A percentile compares a stretch with the other conserved stretches of the same genome.
Evolutionary conservation across 2,329 filamentous ascomycete species (phyloP).

Genomic region (Ampelomyces quisqualis): DNA sequence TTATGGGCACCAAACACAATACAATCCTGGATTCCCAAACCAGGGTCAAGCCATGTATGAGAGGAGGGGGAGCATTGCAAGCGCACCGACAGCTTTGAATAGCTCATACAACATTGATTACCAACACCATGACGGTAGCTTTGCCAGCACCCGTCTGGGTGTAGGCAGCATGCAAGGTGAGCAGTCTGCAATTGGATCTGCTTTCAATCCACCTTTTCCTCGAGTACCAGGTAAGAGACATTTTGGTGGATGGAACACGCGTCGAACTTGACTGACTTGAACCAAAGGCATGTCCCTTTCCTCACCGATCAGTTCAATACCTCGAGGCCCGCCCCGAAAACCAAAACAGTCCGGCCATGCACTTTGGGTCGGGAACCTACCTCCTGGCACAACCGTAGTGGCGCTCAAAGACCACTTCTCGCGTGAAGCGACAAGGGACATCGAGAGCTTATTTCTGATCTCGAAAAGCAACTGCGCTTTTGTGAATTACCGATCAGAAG

Average conservation of each 20-base stretch:
- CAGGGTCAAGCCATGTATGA: slow-evolving; percentile 28
- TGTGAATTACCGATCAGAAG: slow-evolving; percentile 87
- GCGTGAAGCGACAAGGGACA: slow-evolving; percentile 68
- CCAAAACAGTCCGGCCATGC: slow-evolving; percentile 77
- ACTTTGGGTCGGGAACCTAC: slow-evolving; percentile 93
- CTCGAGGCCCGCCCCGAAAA: slow-evolving; percentile 65
- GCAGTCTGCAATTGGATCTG: slow-evolving; percentile 13
- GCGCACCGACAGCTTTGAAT: slow-evolving; percentile 17
- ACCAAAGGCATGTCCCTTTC: slow-evolving; percentile 24
- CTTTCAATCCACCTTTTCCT: slow-evolving; percentile 18
- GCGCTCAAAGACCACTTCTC: slow-evolving; percentile 90
- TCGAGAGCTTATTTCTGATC: slow-evolving; percentile 90
- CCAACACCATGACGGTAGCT: slow-evolving; percentile 20
- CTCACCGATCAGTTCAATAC: slow-evolving; percentile 41
- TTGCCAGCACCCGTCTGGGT: slow-evolving; percentile 20
- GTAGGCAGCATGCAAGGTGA: slow-evolving; percentile 20
- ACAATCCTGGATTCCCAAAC: slow-evolving; percentile 26
- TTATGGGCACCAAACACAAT: slow-evolving; percentile 35
- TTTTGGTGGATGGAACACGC: not conserved
- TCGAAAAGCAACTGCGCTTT: slow-evolving; percentile 98
- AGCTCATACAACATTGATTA: slow-evolving; percentile 23
- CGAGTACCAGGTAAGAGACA: slow-evolving; percentile 24
- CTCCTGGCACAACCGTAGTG: slow-evolving; percentile 77
- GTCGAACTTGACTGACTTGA: not conserved
- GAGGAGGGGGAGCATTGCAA: slow-evolving; percentile 31